phyloP scores from a whole-genome alignment of 768 basidiomycete genomes.

The Naematelia aurantialba region DNA sequence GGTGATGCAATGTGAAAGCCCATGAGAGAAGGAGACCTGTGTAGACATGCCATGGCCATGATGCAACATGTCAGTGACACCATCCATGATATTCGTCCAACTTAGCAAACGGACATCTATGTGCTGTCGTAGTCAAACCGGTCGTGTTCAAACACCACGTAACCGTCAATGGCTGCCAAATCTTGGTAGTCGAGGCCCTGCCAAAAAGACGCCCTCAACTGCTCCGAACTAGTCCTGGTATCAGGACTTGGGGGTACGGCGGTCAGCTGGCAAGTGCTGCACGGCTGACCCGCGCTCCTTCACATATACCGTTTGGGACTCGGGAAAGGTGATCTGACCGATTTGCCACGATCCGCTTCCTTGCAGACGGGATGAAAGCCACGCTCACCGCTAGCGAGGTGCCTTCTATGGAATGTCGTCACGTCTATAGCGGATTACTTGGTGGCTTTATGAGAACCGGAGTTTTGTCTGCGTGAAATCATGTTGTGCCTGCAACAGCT shows the following conservation, averaged over 20 bases:
- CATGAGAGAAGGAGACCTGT: no score
- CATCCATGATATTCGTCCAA: no score
- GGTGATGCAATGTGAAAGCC: no score
- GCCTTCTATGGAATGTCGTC: slow-evolving; percentile 16
- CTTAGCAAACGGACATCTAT: no score
- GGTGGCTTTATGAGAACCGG: slow-evolving; percentile 18
- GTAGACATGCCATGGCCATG: no score
- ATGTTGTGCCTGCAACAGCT: slow-evolving; percentile 10
- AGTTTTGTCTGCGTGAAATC: slow-evolving; percentile 21
- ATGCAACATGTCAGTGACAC: no score
- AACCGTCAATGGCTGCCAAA: not conserved
- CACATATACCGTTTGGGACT: slow-evolving; percentile 17
- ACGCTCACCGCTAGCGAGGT: slow-evolving; percentile 8
- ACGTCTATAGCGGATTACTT: slow-evolving; percentile 16
- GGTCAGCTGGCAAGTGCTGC: slow-evolving; percentile 5
- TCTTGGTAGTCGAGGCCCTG: not conserved
- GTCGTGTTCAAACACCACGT: not conserved
- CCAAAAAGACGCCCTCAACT: not conserved
- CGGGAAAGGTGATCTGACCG: slow-evolving; percentile 4
- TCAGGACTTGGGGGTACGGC: slow-evolving; percentile 11
- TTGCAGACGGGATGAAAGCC: slow-evolving; percentile 13
- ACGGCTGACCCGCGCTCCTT: slow-evolving; percentile 11
- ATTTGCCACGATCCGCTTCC: slow-evolving; percentile 10
- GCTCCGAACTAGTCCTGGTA: slow-evolving; percentile 12
- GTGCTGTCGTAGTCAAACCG: no score